phyloP scores from a whole-genome alignment of 768 basidiomycete species.

The Coprinellus aureogranulatus region DNA sequence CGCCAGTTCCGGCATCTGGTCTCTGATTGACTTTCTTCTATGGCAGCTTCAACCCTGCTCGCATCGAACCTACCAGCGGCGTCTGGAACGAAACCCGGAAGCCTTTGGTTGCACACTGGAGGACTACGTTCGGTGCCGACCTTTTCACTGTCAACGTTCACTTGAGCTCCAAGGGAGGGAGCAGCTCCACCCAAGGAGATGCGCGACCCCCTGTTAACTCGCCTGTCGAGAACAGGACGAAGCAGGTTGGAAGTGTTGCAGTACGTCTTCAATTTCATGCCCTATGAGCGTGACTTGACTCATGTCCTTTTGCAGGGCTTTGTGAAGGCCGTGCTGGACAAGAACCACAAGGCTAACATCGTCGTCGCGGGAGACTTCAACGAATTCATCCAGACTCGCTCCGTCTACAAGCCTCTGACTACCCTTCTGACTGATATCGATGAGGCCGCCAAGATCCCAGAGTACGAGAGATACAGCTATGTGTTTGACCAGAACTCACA shows the following conservation, averaged over 20 bases:
- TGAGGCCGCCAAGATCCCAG: slow-evolving; percentile 44
- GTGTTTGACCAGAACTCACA: slow-evolving; percentile 58
- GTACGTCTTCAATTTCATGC: slow-evolving; percentile 29
- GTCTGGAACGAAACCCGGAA: slow-evolving; percentile 60
- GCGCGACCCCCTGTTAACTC: slow-evolving; percentile 59
- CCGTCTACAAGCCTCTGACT: slow-evolving; percentile 46
- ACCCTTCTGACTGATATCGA: slow-evolving; percentile 48
- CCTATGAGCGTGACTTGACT: background rate
- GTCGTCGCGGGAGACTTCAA: slow-evolving; percentile 63
- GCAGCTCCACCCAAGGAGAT: slow-evolving; percentile 53
- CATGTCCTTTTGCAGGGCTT: slow-evolving; percentile 44
- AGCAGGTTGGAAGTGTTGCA: slow-evolving; percentile 49
- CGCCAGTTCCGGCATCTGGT: too few relatives aligned
- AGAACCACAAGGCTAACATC: slow-evolving; percentile 45
- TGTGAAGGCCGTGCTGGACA: slow-evolving; percentile 40
- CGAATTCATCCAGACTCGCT: slow-evolving; percentile 53
- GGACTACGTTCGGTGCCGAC: slow-evolving; percentile 39
- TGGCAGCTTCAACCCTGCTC: slow-evolving; percentile 61
- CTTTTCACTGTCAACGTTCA: slow-evolving; percentile 64
- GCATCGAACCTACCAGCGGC: slow-evolving; percentile 53
- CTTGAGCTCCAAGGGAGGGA: slow-evolving; percentile 55
- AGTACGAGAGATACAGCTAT: slow-evolving; percentile 59
- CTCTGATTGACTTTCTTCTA: too few relatives aligned
- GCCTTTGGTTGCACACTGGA: slow-evolving; percentile 59
- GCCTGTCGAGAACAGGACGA: slow-evolving; percentile 44